phyloP scores from a whole-genome alignment of 2,329 filamentous ascomycete species.

The Magnaporthiopsis rhizophila region DNA sequence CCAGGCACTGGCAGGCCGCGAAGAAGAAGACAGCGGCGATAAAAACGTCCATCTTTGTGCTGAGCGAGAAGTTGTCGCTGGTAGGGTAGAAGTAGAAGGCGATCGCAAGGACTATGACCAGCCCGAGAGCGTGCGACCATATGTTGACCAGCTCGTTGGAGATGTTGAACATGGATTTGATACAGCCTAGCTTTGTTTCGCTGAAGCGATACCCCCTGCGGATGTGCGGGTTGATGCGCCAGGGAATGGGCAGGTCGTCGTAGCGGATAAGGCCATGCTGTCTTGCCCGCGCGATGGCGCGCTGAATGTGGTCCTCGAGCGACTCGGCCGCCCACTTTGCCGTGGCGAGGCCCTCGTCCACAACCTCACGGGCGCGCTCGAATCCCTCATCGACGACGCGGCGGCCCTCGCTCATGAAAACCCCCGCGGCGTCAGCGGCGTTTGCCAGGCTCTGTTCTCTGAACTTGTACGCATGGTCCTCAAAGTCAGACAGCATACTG shows the following conservation, averaged over 20 bases:
- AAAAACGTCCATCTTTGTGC: constrained; percentile 79
- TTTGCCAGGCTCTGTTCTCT: constrained; percentile 65
- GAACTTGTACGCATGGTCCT: constrained; percentile 71
- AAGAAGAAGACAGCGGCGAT: constrained; percentile 95
- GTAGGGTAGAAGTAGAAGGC: constrained; percentile 96
- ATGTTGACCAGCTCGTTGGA: constrained; percentile 97
- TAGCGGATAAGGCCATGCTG: constrained; percentile 81
- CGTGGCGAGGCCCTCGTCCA: constrained; percentile 73
- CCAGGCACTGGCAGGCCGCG: constrained; percentile 86
- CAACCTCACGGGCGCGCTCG: constrained; percentile 63
- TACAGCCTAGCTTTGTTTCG: constrained; percentile 82
- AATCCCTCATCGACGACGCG: constrained; percentile 75
- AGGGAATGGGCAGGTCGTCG: constrained; percentile 82
- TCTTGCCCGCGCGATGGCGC: constrained; percentile 65
- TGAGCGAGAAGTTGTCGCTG: constrained; percentile 76
- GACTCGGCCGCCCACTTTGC: constrained; percentile 76
- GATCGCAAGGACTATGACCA: constrained; percentile 78
- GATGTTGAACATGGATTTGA: constrained; percentile 72
- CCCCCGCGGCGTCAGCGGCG: constrained; percentile 58
- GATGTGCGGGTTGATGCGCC: constrained; percentile 94
- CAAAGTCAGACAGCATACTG: constrained; percentile 75
- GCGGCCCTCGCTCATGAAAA: constrained; percentile 68
- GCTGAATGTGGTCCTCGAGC: constrained; percentile 76
- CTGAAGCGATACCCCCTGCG: constrained; percentile 86
- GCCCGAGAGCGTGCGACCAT: constrained; percentile 87